Conservation (phyloP, 2,329 filamentous ascomycete genomes). For the Capronia americana region DNA sequence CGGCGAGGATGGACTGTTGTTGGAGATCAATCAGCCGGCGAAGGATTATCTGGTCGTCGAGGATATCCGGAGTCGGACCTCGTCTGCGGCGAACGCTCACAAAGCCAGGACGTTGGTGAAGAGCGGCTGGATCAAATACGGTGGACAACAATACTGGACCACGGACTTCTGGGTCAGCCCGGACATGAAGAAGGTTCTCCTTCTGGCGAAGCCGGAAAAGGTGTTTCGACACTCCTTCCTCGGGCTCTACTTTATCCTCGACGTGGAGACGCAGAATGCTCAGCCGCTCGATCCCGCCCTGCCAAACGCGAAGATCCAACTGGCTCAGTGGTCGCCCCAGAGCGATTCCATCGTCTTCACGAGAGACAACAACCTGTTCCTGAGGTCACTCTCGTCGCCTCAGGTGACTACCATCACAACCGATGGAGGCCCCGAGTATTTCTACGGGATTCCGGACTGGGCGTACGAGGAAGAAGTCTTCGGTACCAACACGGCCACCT, state of each 20-base stretch:
- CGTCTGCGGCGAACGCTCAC: slow-evolving; percentile 46
- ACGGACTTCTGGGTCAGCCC: slow-evolving; percentile 74
- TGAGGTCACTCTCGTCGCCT: slow-evolving; percentile 70
- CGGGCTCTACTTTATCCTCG: slow-evolving; percentile 87
- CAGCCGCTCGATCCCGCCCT: slow-evolving; percentile 77
- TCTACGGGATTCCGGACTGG: slow-evolving; percentile 98
- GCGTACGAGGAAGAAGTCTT: slow-evolving; percentile 93
- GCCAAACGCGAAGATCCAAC: slow-evolving; percentile 71
- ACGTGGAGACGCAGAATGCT: slow-evolving; percentile 78
- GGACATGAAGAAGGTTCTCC: slow-evolving; percentile 82
- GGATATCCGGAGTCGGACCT: slow-evolving; percentile 71
- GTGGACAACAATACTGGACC: slow-evolving; percentile 63
- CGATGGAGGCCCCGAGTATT: slow-evolving; percentile 85
- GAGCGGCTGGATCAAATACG: slow-evolving; percentile 65
- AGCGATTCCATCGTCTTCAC: slow-evolving; percentile 91
- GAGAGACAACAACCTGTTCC: slow-evolving; percentile 84
- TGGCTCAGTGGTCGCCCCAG: slow-evolving; percentile 87
- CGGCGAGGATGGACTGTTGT: slow-evolving; percentile 75
- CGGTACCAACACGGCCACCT: slow-evolving; percentile 78
- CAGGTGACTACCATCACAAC: slow-evolving; percentile 75
- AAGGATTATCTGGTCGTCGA: slow-evolving; percentile 84
- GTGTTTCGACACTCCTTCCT: slow-evolving; percentile 93
- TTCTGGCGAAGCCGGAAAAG: slow-evolving; percentile 73
- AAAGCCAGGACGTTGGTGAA: slow-evolving; percentile 78
- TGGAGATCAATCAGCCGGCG: slow-evolving; percentile 69